phyloP scores from a whole-genome alignment of 768 basidiomycete genomes.

The Termitomyces sp. region DNA sequence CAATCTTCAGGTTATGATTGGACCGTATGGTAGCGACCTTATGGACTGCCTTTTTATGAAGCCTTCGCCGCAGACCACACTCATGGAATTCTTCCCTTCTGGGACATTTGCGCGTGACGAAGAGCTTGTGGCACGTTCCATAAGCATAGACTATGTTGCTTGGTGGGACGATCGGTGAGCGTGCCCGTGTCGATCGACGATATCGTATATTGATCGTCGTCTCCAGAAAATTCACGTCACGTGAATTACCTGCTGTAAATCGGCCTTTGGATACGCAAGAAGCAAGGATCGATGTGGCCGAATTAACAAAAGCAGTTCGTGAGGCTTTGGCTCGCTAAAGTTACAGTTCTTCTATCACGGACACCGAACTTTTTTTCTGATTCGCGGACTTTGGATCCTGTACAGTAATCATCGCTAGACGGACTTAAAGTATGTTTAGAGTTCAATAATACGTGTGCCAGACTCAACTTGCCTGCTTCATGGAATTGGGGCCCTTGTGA shows the following conservation, averaged over 20 bases:
- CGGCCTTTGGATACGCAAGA: constrained; percentile 18
- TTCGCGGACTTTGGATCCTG: not conserved
- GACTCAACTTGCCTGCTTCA: too few species aligned
- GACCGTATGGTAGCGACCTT: constrained; percentile 55
- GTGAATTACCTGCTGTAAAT: constrained; percentile 28
- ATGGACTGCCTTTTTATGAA: constrained; percentile 71
- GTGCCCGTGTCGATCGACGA: not conserved
- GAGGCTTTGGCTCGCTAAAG: constrained; percentile 13
- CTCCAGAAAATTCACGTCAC: constrained; percentile 29
- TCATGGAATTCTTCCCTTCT: constrained; percentile 75
- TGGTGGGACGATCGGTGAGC: constrained; percentile 37
- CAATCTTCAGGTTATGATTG: constrained; percentile 47
- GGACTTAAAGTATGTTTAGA: not conserved
- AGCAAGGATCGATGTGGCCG: constrained; percentile 33
- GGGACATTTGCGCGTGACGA: constrained; percentile 61
- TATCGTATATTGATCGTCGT: not conserved
- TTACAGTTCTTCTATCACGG: too few species aligned
- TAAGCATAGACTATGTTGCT: constrained; percentile 54
- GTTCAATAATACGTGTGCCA: not conserved
- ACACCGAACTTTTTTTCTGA: not conserved
- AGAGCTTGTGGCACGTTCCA: constrained; percentile 47
- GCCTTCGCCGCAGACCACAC: constrained; percentile 48
- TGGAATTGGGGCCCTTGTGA: too few species aligned
- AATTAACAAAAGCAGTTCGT: constrained; percentile 35
- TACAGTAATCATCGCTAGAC: not conserved